Percentiles rank a stretch among this genome's conserved stretches.
phyloP scores from a whole-genome alignment of 1,284 basidiomycete species.

The Moesziomyces antarcticus region DNA sequence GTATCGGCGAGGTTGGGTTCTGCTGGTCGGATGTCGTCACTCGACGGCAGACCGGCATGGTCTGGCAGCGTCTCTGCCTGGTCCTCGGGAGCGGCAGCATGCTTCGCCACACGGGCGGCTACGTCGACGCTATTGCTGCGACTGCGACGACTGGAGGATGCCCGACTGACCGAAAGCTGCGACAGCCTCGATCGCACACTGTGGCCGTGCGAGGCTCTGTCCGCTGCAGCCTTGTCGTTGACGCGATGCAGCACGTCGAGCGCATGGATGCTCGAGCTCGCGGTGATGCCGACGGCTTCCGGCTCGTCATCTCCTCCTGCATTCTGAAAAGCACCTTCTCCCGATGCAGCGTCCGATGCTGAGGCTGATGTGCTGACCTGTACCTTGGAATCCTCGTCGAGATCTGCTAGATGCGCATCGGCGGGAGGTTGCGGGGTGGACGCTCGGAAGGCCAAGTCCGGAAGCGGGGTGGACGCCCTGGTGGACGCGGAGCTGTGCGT shows the following conservation, averaged over 20 bases:
- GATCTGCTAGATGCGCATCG: background rate
- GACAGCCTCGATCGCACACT: conserved; percentile 26
- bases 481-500: conserved; percentile 24
- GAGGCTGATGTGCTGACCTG: background rate
- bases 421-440: conserved; percentile 16
- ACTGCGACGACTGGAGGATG: conserved; percentile 16
- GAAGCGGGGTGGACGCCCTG: conserved; percentile 26
- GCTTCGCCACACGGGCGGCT: background rate
- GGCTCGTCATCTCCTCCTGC: conserved; percentile 21
- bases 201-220: conserved; percentile 14
- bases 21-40: background rate
- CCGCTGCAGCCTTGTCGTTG: conserved; percentile 39
- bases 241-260: conserved; percentile 41
- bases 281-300: conserved; percentile 27
- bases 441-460: conserved; percentile 19
- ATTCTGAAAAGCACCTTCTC: conserved; percentile 27
- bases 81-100: conserved; percentile 7
- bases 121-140: conserved; percentile 27
- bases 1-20: background rate
- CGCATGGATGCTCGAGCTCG: conserved; percentile 36
- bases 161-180: conserved; percentile 28
- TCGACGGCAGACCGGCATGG: background rate
- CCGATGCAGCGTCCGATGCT: conserved; percentile 1
- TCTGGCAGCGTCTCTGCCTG: background rate
- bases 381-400: background rate